phyloP scores from a whole-genome alignment of 1,284 basidiomycete genomes.

The Ustilago vetiveriae region DNA sequence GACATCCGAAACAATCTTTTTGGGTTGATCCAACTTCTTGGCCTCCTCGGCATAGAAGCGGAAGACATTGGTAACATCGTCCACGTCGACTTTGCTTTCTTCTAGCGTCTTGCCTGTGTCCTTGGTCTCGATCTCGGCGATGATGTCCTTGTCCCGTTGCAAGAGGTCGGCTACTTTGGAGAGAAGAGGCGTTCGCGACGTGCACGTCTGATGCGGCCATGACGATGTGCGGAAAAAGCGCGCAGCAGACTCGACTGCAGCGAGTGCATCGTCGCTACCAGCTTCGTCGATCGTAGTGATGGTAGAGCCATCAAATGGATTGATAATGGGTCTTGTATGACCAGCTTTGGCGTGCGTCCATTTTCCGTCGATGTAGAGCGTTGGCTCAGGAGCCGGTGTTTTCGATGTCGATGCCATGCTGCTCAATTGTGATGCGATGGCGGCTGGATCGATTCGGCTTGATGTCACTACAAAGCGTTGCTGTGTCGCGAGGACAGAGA shows the following conservation, averaged over 20 bases:
- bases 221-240: constrained; percentile 56
- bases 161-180: constrained; percentile 57
- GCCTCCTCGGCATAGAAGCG: constrained; percentile 65
- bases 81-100: constrained; percentile 63
- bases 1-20: constrained; percentile 52
- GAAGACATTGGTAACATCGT: constrained; percentile 66
- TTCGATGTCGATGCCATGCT: constrained; percentile 50
- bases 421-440: constrained; percentile 40
- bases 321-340: constrained; percentile 59
- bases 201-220: constrained; percentile 53
- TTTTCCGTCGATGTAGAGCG: constrained; percentile 64
- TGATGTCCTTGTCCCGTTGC: constrained; percentile 55
- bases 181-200: constrained; percentile 50
- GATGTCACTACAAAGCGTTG: not conserved
- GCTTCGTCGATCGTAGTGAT: constrained; percentile 63
- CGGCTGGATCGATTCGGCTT: constrained; percentile 23
- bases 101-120: constrained; percentile 66
- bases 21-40: constrained; percentile 55
- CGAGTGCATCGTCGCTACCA: constrained; percentile 52
- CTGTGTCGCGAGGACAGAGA: not conserved
- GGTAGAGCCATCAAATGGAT: constrained; percentile 56
- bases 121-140: constrained; percentile 61
- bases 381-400: constrained; percentile 53
- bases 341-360: constrained; percentile 57
- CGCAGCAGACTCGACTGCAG: constrained; percentile 54